phyloP scores from a whole-genome alignment of 2,329 filamentous ascomycete species.

The Bimuria novae-zelandiae region DNA sequence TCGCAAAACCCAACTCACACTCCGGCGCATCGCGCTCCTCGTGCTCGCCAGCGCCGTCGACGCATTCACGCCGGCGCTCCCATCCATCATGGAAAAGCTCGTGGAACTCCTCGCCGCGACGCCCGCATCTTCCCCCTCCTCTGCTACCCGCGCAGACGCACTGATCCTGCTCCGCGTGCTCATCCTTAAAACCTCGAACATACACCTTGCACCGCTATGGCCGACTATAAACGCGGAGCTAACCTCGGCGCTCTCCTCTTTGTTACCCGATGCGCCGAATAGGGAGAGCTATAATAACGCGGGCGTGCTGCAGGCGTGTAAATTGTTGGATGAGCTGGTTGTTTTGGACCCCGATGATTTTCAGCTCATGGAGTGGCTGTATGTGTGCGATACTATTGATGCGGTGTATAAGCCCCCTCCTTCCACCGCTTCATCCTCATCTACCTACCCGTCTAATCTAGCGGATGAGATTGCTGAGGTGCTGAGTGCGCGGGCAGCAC shows the following conservation, averaged over 20 bases:
- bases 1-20: conserved; percentile 85
- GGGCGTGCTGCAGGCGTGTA: conserved; percentile 86
- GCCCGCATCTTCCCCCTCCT: conserved; percentile 87
- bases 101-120: conserved; percentile 86
- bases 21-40: conserved; percentile 80
- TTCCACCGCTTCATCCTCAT: conserved; percentile 69
- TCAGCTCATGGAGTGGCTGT: conserved; percentile 97
- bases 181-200: conserved; percentile 74
- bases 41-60: conserved; percentile 78
- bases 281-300: conserved; percentile 76
- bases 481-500: conserved; percentile 56
- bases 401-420: conserved; percentile 79
- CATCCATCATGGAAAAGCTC: conserved; percentile 76
- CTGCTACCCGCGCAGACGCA: conserved; percentile 83
- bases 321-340: conserved; percentile 87
- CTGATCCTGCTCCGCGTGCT: conserved; percentile 87
- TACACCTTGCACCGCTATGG: conserved; percentile 86
- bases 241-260: conserved; percentile 75
- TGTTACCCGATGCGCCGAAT: conserved; percentile 70
- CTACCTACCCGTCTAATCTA: no score
- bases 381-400: conserved; percentile 95
- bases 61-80: conserved; percentile 77
- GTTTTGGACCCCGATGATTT: conserved; percentile 91
- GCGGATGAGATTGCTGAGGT: conserved; percentile 84
- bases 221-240: conserved; percentile 87